Evolutionary conservation across 495 filamentous ascomycete species (phyloP).

Genomic region (Pseudomonodictys pantanalensis): DNA sequence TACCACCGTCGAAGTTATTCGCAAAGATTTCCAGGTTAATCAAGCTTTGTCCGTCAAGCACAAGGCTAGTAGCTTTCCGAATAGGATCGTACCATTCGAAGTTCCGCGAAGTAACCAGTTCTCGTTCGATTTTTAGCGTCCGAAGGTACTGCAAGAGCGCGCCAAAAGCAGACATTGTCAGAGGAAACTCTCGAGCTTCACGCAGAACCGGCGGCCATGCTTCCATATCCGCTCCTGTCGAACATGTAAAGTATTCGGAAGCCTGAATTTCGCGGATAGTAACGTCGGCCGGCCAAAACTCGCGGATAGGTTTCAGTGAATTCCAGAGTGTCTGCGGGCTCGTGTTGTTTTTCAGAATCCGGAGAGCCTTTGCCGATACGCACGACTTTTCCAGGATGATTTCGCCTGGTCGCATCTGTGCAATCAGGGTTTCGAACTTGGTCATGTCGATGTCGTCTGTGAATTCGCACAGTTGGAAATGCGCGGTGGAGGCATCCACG

Average conservation of each 20-base stretch:
- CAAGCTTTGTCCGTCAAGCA: constrained; percentile 93
- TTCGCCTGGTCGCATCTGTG: constrained; percentile 87
- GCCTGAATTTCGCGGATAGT: constrained; percentile 79
- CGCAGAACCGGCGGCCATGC: constrained; percentile 78
- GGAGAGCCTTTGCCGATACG: constrained; percentile 76
- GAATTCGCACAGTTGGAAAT: constrained; percentile 90
- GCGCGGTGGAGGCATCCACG: constrained; percentile 92
- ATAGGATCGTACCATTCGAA: constrained; percentile 94
- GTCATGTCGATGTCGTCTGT: constrained; percentile 91
- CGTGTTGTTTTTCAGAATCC: constrained; percentile 97
- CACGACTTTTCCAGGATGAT: constrained; percentile 84
- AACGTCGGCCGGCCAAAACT: constrained; percentile 88
- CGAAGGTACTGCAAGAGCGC: constrained; percentile 85
- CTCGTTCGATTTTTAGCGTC: constrained; percentile 78
- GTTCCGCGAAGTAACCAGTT: constrained; percentile 83
- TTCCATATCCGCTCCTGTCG: constrained; percentile 59
- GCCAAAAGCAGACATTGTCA: constrained; percentile 90
- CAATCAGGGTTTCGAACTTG: constrained; percentile 96
- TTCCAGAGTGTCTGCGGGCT: constrained; percentile 94
- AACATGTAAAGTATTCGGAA: constrained; percentile 71
- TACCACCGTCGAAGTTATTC: constrained; percentile 84
- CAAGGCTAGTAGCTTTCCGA: constrained; percentile 83
- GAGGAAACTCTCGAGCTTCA: constrained; percentile 71
- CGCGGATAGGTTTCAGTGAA: constrained; percentile 76
- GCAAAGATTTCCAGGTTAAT: constrained; percentile 97